Percentiles rank a stretch among this genome's conserved stretches.
phyloP scores from a whole-genome alignment of 2,329 filamentous ascomycete species.

The Colletotrichum simmondsii region DNA sequence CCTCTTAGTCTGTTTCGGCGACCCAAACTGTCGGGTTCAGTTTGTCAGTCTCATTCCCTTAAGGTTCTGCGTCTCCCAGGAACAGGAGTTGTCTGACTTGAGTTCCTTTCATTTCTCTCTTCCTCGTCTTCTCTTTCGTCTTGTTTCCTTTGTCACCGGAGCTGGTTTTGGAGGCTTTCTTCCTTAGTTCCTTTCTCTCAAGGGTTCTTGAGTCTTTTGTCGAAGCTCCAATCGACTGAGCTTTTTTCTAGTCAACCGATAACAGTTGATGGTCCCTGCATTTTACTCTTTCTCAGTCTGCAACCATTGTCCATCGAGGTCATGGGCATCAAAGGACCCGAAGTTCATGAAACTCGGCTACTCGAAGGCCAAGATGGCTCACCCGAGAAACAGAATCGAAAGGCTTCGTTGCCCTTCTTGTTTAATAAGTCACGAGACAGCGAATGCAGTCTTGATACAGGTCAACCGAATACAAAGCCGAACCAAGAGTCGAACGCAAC shows the following conservation, averaged over 20 bases:
- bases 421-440: background rate
- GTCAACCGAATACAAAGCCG: background rate
- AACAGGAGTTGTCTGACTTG: background rate
- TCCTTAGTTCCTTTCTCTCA: too few species aligned
- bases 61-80: slow-evolving; percentile 2
- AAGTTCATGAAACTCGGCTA: background rate
- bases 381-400: background rate
- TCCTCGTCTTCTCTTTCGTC: background rate
- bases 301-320: background rate
- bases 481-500: background rate
- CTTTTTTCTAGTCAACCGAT: too few species aligned
- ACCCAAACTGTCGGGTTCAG: background rate
- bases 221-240: too few species aligned
- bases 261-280: too few species aligned
- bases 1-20: slow-evolving; percentile 21
- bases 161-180: background rate
- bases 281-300: too few species aligned
- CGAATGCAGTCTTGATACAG: slow-evolving; percentile 18
- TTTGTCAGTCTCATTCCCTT: background rate
- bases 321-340: slow-evolving; percentile 1
- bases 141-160: slow-evolving; percentile 1
- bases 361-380: background rate
- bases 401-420: background rate
- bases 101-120: background rate
- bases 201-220: too few species aligned